Base-by-base conservation (phyloP, 176 grass and related monocot species). In the Eragrostis curvula region DNA sequence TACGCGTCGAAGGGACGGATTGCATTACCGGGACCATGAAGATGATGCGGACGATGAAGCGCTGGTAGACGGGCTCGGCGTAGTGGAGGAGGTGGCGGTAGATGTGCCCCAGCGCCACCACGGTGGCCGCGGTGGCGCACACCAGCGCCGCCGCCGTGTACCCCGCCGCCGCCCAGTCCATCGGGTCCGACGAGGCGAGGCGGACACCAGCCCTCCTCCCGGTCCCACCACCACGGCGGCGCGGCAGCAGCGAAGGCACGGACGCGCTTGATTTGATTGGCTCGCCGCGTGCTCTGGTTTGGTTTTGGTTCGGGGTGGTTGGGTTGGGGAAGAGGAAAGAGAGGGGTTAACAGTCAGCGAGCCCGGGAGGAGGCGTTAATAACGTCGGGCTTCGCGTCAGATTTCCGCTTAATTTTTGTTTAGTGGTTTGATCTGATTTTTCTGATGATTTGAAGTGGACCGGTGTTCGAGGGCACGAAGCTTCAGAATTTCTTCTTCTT, bases 71-170 rank as follows among this genome's bases (percentile, higher is more conserved):
- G 27, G 94, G 94, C 64, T 97, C 88, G 9, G 91, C 92, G 70
- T 97, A 97, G 86, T 97, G 90, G 46, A 94, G 68, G 24, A 97
- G 89, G 80, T 97, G 95, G 1, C 95, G 90, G 86, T 97, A 97
- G 79, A 97, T 94, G 87, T 94, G 95, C 2, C 81, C 87, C 56
- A 94, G 46, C 68, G 95, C 78, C 45, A 94, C 57, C 39, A 88
- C 89, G 62, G 88, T 89, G n/a, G 95, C 95, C 62, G 87, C 92
- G 42, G 85, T 77, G n/a, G 95, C 87, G 87, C 95, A 97, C 47
- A 87, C 82, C 80, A 97, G 89, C 76, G 95, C 92, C 40, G 91
- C 89, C 64, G 81, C 88, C 74, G 91, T 80, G 86, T 90, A 97
- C 59, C 78, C 86, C 57, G 79, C 75, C 66, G 85, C 79, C 90